These are phyloP conservation scores for Nakataea oryzae DNA, from an alignment of 2,329 filamentous ascomycete genomes.

Conservation along the genomic window DNA sequence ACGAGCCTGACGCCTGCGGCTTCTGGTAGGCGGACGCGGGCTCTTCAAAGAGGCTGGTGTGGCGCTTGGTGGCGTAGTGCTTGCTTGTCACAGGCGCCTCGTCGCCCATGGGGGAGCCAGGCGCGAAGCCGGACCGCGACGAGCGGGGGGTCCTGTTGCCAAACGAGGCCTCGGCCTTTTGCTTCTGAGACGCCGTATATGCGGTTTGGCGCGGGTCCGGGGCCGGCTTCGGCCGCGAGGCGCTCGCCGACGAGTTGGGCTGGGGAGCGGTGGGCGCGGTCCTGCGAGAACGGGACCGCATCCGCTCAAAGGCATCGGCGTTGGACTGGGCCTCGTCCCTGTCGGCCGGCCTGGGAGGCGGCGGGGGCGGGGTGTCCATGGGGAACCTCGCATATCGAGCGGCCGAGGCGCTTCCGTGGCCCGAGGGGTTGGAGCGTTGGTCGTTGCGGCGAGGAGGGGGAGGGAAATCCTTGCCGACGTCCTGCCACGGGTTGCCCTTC, in stretches of 20 bases:
- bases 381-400: slow-evolving; percentile 13
- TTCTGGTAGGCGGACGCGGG: slow-evolving; percentile 8
- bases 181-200: slow-evolving; percentile 39
- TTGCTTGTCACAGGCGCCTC: slow-evolving; percentile 41
- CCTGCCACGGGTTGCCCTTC: slow-evolving; percentile 45
- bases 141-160: slow-evolving; percentile 24
- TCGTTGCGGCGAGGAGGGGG: slow-evolving; percentile 24
- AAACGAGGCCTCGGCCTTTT: slow-evolving; percentile 45
- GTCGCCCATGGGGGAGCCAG: slow-evolving; percentile 38
- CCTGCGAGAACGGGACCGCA: slow-evolving; percentile 14
- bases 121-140: slow-evolving; percentile 34
- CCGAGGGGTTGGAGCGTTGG: slow-evolving; percentile 4
- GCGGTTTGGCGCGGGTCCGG: slow-evolving; percentile 18
- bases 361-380: slow-evolving; percentile 8
- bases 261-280: slow-evolving; percentile 11
- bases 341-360: slow-evolving; percentile 8
- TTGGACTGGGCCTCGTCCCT: slow-evolving; percentile 11
- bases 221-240: slow-evolving; percentile 10
- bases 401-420: slow-evolving; percentile 12
- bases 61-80: slow-evolving; percentile 29
- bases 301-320: slow-evolving; percentile 25
- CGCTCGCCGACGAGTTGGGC: neutral
- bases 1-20: slow-evolving; percentile 7
- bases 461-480: slow-evolving; percentile 37
- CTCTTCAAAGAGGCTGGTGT: slow-evolving; percentile 14